phyloP scores from a whole-genome alignment of 139 green algal genomes.

The Coccomyxa sp. region DNA sequence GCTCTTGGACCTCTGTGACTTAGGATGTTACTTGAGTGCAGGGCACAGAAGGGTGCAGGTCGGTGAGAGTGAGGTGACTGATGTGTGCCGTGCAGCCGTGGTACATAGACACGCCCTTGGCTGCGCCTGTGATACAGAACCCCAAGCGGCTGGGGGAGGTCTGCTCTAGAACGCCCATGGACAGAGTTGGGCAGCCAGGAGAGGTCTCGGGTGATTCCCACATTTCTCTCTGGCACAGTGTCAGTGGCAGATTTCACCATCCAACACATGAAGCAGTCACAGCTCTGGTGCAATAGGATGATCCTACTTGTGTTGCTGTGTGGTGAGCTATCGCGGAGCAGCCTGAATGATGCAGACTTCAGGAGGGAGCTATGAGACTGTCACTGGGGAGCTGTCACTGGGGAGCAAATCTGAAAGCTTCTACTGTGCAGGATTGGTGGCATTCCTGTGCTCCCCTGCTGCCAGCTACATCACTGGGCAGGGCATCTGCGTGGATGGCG shows the following conservation, averaged over 20 bases:
- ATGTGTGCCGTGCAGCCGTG: conserved; percentile 71
- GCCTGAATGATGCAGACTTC: background rate
- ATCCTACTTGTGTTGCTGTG: background rate
- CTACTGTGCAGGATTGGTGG: conserved; percentile 43
- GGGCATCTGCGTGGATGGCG: conserved; percentile 77
- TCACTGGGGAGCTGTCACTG: no score
- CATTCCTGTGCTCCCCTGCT: conserved; percentile 61
- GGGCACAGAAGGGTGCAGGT: background rate
- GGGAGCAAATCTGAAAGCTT: background rate
- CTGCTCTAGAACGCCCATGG: conserved; percentile 68
- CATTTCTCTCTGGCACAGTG: conserved; percentile 2
- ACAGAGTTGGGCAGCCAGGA: conserved; percentile 61
- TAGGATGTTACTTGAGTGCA: no score
- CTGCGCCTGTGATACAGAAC: conserved; percentile 50
- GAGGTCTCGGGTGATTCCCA: conserved; percentile 52
- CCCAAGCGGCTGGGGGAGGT: conserved; percentile 49
- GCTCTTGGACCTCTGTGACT: no score
- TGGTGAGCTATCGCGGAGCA: background rate
- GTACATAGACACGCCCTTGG: conserved; percentile 82
- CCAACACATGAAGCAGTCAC: no score
- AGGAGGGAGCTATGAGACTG: background rate
- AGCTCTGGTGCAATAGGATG: background rate
- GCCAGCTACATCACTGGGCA: conserved; percentile 79
- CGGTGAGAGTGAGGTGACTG: background rate
- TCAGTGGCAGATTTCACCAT: conserved; percentile 12